phyloP scores from a whole-genome alignment of 345 rosid species.

The Chamaenerion angustifolium region DNA sequence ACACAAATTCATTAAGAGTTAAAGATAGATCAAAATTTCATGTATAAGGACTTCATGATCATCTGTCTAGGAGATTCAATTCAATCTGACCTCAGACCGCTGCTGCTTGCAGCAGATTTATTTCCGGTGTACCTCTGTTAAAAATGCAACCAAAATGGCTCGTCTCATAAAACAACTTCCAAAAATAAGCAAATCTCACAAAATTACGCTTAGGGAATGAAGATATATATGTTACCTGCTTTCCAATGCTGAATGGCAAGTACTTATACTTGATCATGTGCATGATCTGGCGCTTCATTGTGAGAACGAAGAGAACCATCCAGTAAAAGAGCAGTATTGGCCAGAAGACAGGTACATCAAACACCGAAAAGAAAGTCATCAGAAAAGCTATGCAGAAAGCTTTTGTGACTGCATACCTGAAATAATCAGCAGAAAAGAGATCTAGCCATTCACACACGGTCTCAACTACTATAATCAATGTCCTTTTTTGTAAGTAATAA shows the following conservation, averaged over 20 bases:
- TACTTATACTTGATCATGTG: constrained; percentile 57
- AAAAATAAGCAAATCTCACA: too few relatives aligned
- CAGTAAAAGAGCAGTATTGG: constrained; percentile 60
- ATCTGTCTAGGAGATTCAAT: background rate
- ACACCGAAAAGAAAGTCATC: constrained; percentile 53
- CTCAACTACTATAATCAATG: too few relatives aligned
- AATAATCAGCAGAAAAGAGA: background rate
- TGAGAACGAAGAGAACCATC: constrained; percentile 52
- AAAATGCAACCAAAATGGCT: background rate
- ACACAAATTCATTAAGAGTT: too few relatives aligned
- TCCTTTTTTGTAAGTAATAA: too few relatives aligned
- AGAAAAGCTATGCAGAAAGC: constrained; percentile 54
- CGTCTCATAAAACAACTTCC: too few relatives aligned
- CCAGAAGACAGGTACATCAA: constrained; percentile 83
- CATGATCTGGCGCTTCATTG: constrained; percentile 49
- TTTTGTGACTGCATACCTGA: constrained; percentile 55
- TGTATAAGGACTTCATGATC: too few relatives aligned
- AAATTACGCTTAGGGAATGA: too few relatives aligned
- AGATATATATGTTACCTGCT: constrained; percentile 21
- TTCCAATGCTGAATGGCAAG: constrained; percentile 42
- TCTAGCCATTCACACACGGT: too few relatives aligned
- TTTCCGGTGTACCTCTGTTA: constrained; percentile 14
- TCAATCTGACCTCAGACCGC: constrained; percentile 21
- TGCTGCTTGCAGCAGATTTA: constrained; percentile 17
- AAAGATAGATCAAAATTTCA: too few relatives aligned